phyloP scores from a whole-genome alignment of 202 grass and related monocot species.

The Musa balbisiana region DNA sequence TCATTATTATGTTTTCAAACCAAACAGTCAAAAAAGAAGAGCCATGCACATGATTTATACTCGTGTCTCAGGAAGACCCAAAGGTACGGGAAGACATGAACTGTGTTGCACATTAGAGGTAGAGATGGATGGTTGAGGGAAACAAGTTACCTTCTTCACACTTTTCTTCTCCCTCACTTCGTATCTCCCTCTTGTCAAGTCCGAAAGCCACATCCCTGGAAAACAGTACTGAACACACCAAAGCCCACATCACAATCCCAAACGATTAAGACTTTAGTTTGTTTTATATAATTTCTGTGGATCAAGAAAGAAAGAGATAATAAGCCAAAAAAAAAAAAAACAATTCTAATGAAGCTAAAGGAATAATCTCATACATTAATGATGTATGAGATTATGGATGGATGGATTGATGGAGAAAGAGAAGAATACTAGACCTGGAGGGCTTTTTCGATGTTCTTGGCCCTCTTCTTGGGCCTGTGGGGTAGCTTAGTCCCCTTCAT shows the following conservation, averaged over 20 bases:
- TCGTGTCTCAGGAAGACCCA: no score
- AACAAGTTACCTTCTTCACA: constrained; percentile 7
- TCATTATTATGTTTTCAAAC: not conserved
- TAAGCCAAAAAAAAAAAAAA: not conserved
- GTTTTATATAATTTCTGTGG: no score
- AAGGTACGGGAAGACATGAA: no score
- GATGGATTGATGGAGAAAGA: not conserved
- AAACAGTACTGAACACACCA: constrained; percentile 12
- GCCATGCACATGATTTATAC: no score
- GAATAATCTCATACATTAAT: no score
- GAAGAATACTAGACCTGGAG: constrained; percentile 44
- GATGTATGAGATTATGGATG: not conserved
- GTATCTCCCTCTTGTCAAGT: constrained; percentile 11
- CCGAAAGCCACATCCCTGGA: constrained; percentile 22
- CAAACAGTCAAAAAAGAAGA: not conserved
- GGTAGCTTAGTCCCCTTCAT: constrained; percentile 94
- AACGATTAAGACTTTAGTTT: no score
- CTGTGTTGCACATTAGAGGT: no score
- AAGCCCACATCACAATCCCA: not conserved
- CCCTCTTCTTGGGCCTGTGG: constrained; percentile 77
- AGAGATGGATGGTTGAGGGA: no score
- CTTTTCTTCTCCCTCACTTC: constrained; percentile 23
- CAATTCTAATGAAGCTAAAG: not conserved
- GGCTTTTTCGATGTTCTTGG: constrained; percentile 74
- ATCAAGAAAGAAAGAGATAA: no score